Evolutionary conservation across 2,329 filamentous ascomycete genomes (phyloP).

Genomic region (Ophiostoma novo-ulmi): DNA sequence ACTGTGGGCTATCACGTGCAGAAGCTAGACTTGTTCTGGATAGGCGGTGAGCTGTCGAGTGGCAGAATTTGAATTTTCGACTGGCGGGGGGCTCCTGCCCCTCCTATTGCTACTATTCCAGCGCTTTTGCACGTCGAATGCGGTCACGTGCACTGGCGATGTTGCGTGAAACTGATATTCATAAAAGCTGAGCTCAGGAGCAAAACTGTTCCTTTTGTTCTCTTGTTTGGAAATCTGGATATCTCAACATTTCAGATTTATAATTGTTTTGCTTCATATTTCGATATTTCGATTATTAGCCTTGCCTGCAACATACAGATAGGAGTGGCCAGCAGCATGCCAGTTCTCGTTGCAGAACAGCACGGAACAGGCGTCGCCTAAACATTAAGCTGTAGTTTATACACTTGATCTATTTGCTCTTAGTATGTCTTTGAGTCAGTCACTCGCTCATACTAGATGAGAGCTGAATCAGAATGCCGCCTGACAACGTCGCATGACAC

Average conservation of each 20-base stretch:
- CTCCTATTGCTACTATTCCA: not conserved
- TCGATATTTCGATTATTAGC: not conserved
- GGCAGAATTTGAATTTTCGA: conserved; percentile 16
- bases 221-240: not conserved
- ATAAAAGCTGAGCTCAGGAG: not conserved
- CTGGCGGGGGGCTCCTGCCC: conserved; percentile 12
- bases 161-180: too few relatives aligned
- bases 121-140: not conserved
- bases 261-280: not conserved
- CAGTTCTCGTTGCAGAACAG: not conserved
- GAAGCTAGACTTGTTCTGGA: not conserved
- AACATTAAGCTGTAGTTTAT: not conserved
- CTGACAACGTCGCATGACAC: conserved; percentile 6
- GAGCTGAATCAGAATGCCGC: not conserved
- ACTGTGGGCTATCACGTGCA: conserved; percentile 6
- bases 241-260: too few relatives aligned
- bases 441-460: not conserved
- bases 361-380: not conserved
- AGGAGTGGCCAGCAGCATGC: too few relatives aligned
- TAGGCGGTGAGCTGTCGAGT: not conserved
- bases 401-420: not conserved
- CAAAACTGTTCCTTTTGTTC: not conserved
- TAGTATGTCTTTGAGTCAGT: conserved; percentile 8
- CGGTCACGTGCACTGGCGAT: not conserved
- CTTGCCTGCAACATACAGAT: not conserved